Evolutionary conservation across 2,329 filamentous ascomycete species (phyloP).

Genomic region (Peltaster fructicola): DNA sequence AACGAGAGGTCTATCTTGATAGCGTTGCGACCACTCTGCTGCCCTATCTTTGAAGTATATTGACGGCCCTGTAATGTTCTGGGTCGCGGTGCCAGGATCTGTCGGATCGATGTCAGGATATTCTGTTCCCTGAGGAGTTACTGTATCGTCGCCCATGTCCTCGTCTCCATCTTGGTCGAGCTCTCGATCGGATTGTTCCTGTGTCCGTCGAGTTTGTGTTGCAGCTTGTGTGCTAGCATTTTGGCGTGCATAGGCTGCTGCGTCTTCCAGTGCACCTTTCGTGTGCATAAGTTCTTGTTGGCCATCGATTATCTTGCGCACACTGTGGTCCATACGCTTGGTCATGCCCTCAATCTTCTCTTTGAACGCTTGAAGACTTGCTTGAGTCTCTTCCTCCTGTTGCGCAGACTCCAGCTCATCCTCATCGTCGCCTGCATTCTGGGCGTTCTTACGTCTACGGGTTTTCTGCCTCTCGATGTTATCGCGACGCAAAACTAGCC

Average conservation of each 20-base stretch:
- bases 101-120: slow-evolving; percentile 23
- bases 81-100: slow-evolving; percentile 21
- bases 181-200: slow-evolving; percentile 8
- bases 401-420: slow-evolving; percentile 18
- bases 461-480: slow-evolving; percentile 14
- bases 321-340: slow-evolving; percentile 36
- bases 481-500: slow-evolving; percentile 22
- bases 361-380: slow-evolving; percentile 23
- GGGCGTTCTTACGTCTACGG: slow-evolving; percentile 3
- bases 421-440: slow-evolving; percentile 14
- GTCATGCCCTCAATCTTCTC: slow-evolving; percentile 35
- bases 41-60: slow-evolving; percentile 22
- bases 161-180: slow-evolving; percentile 12
- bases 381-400: slow-evolving; percentile 23
- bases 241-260: slow-evolving; percentile 22
- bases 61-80: slow-evolving; percentile 18
- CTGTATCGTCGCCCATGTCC: slow-evolving; percentile 20
- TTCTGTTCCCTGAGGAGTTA: too few species aligned
- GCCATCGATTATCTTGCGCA: slow-evolving; percentile 41
- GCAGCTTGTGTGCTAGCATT: slow-evolving; percentile 20
- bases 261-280: slow-evolving; percentile 24
- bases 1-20: slow-evolving; percentile 21
- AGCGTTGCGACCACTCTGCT: slow-evolving; percentile 25
- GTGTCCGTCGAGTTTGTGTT: slow-evolving; percentile 16
- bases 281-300: slow-evolving; percentile 29